Evolutionary conservation across 2,329 filamentous ascomycete genomes (phyloP), one percentile per base, ranked within the genome.

Genomic region (Colletotrichum phormii): DNA sequence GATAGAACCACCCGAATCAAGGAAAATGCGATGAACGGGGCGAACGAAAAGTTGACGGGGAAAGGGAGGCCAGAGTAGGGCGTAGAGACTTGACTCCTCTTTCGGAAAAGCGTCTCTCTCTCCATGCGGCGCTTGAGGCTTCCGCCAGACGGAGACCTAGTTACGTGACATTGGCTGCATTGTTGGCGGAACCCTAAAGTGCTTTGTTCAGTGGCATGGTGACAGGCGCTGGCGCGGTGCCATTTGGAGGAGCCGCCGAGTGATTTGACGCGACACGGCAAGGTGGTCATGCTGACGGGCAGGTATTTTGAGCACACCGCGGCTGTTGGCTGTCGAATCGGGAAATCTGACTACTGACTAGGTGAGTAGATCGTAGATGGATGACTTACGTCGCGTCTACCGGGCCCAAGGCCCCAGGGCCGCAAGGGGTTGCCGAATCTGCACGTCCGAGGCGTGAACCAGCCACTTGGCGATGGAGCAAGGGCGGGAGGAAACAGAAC

Each of bases 401-500:
- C 54, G 31, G 11, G 18, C 53, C 53, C 31, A 33, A 29, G 54
- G 42, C 29, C 8, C 12, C 33, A 53, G 12, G 26, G 35, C 11
- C 22, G 29, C 11, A 67, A 62, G 67, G 67, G 67, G 66, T 70
- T 46, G 46, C 54, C 53, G 53, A 53, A 15, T 46, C 15, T 49
- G 29, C n/a, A 31, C 49, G n/a, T 46, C n/a, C 42, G 22, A 64
- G 5, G 46, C 33, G 22, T 31, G 42, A 59, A 46, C 33, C 63
- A 18, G 49, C 60, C 63, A 22, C 55, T 49, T 67, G 31, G 60
- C 67, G 46, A 35, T 33, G 29, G 53, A 57, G 65, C 57, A 51
- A 70, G 67, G 67, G 65, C 58, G 65, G 46, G 35, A 70, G 67
- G 67, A 49, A 64, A 33, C 31, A 22, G 57, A 24, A n/a, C 53